Base-by-base conservation (phyloP, 2,329 filamentous ascomycete species). In the Clonostachys rosea region DNA sequence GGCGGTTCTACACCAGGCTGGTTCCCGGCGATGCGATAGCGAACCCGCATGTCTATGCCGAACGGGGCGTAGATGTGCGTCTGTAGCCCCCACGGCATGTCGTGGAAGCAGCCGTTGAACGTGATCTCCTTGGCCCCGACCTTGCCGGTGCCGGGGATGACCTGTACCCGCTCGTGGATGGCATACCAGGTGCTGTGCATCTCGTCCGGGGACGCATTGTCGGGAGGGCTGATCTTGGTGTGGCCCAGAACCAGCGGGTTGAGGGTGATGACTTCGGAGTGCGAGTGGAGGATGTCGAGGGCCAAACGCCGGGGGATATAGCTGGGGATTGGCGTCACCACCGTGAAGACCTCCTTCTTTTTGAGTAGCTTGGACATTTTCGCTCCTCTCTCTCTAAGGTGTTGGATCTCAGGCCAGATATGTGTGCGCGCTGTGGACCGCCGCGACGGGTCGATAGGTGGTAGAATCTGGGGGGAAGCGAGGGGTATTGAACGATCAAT, bases 161-260 rank as follows among this genome's bases (percentile, higher is more conserved):
- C 80, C 60, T 86, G 83, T 49, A 88, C 83, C 56, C 82, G 77
- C 71, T 88, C 77, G 48, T 69, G 76, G 58, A 88, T 87, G 64
- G 87, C 83, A 62, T 88, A 88, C 84, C 84, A 88, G 34, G 84
- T 85, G 52, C 81, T 81, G 65, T 84, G 87, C 66, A 77, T 87
- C 64, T 88, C 84, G 64, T 88, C 84, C 54, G 81, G 70, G 47
- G 81, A 76, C 52, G 84, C 83, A 66, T 84, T 74, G 66, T 82
- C 82, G 30, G 84, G 84, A 2, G 84, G 82, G 46, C 81, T 71
- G 60, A 87, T 84, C 49, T 81, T 67, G 52, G 79, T 79, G 68
- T 84, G 77, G 36, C 70, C 70, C 49, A 85, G 75, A 24, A 88
- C 84, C 44, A 88, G 78, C 5, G 84, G 84, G 56, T 87, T 87